Evolutionary conservation across 2,329 filamentous ascomycete species (phyloP), one percentile per base, ranked within the genome.

Genomic region (Microsporum canis): DNA sequence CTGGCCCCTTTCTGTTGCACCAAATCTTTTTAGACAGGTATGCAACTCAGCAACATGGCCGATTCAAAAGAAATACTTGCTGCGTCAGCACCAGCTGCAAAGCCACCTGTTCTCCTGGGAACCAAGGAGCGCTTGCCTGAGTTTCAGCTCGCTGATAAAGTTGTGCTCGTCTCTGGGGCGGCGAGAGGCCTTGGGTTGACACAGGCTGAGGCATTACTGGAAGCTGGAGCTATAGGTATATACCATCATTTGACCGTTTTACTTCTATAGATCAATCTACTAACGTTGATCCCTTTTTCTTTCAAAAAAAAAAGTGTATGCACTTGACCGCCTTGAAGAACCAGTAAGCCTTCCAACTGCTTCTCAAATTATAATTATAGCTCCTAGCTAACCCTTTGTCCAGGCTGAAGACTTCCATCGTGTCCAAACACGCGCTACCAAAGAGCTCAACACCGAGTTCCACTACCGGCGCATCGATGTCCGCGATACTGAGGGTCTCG

Each of bases 401-500:
- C 17, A 74, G 69, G 80, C 80, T 31, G 70, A 80, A 1, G 82
- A 84, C 62, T 94, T 91, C 72, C 80, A 80, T 61, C 75, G 76
- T 43, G 80, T 91, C 60, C 84, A 87, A 58, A 77, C 81, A 64
- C 81, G 83, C 58, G 87, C 88, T 43, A 76, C 76, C 38, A 76
- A 81, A 53, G 83, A 87, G 69, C 79, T 90, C n/a, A 82, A 80
- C 66, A 86, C 85, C 1, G 82, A 80, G 56, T 74, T 94, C 49
- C 80, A 84, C 59, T 95, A 95, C 77, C 85, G 87, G 69, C 84
- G 86, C 65, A 83, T 91, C 63, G 91, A 96, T 70, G 89, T 95
- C 17, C 84, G 88, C 34, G 84, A 94, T 69, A 84, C 86, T 27
- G 77, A 79, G 3, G 74, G 79, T 43, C 79, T 96, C 53, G 86